Percentiles rank a stretch among this genome's conserved stretches.
These are phyloP conservation scores for Leptographium wingfieldii DNA, from an alignment of 2,329 filamentous ascomycete species.

Conservation along the genomic window DNA sequence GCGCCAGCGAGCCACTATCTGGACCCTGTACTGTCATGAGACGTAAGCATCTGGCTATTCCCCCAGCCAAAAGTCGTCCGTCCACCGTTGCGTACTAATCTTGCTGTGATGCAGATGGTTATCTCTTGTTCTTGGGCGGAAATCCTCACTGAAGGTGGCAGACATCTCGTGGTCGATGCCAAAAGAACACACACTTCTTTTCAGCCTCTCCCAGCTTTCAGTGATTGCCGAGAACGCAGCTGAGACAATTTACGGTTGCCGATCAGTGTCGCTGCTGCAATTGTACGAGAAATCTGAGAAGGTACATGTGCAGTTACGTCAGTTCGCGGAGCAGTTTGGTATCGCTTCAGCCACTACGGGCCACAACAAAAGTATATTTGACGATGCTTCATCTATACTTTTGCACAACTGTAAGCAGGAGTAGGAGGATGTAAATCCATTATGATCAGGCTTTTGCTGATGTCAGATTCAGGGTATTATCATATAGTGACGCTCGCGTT, in stretches of 20 bases:
- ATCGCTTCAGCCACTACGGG: neutral
- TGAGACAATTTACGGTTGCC: neutral
- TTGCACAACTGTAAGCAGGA: neutral
- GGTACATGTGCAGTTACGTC: neutral
- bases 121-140: neutral
- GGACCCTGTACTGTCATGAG: neutral
- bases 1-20: neutral
- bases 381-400: neutral
- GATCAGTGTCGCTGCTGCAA: neutral
- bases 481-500: neutral
- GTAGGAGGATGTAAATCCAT: neutral
- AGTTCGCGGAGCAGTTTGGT: neutral
- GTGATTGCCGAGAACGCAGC: neutral
- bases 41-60: neutral
- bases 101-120: neutral
- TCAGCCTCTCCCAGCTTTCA: neutral
- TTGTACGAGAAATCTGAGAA: neutral
- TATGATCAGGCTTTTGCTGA: too few relatives aligned
- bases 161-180: neutral
- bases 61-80: neutral
- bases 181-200: neutral
- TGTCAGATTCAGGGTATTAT: neutral
- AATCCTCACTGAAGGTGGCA: neutral
- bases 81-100: neutral
- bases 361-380: neutral